phyloP scores from a whole-genome alignment of 177 flowering plant species.

The Telopea speciosissima region DNA sequence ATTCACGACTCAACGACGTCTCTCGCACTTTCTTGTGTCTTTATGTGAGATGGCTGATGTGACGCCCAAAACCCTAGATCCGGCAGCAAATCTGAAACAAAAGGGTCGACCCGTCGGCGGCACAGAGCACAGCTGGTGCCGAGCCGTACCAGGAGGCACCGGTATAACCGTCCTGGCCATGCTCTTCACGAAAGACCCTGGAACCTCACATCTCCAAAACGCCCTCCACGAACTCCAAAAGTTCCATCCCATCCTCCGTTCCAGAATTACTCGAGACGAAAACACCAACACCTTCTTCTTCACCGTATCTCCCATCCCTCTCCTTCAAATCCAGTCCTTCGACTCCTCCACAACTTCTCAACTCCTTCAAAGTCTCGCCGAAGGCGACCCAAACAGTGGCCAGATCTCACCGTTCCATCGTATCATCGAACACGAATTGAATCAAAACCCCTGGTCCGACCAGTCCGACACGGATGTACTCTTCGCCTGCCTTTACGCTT shows the following conservation, averaged over 20 bases:
- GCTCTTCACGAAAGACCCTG: constrained; percentile 43
- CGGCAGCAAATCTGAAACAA: constrained; percentile 11
- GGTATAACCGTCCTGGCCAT: constrained; percentile 64
- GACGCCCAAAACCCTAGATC: not conserved
- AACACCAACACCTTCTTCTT: constrained; percentile 31
- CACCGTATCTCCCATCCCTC: constrained; percentile 33
- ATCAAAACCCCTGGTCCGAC: constrained; percentile 46
- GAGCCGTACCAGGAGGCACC: constrained; percentile 66
- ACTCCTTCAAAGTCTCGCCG: constrained; percentile 7
- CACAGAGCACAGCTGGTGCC: constrained; percentile 77
- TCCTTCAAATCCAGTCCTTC: constrained; percentile 16
- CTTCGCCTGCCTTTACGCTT: constrained; percentile 40
- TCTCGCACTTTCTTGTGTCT: not conserved
- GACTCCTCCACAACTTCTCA: constrained; percentile 2
- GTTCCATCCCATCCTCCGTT: constrained; percentile 69
- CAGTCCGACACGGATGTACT: constrained; percentile 28
- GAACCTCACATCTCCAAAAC: constrained; percentile 32
- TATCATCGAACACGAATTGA: constrained; percentile 61
- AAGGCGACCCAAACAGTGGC: not conserved
- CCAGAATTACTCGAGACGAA: constrained; percentile 36
- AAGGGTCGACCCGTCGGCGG: constrained; percentile 41
- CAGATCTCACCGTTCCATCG: constrained; percentile 26
- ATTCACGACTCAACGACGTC: not conserved
- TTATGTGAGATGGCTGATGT: constrained; percentile 3
- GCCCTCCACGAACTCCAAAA: constrained; percentile 57